A percentile compares a stretch with the other conserved stretches of the same genome.
Conservation (phyloP, 768 basidiomycete species). For the Phaeolepiota aurea region DNA sequence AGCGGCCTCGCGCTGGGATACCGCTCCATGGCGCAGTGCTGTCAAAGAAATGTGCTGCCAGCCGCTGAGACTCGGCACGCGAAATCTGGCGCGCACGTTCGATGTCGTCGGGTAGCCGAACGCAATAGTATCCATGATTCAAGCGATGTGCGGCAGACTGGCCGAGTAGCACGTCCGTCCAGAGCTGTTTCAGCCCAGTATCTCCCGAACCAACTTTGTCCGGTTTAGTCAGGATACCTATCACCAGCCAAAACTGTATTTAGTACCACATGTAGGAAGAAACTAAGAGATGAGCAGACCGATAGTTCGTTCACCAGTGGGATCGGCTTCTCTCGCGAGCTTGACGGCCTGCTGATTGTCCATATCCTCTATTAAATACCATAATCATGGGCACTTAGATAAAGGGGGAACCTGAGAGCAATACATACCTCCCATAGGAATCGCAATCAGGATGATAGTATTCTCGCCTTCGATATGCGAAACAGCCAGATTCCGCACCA, state of each 20-base stretch:
- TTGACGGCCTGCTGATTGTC: slow-evolving; percentile 53
- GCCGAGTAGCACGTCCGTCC: slow-evolving; percentile 48
- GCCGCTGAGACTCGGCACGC: slow-evolving; percentile 23
- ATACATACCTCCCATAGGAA: slow-evolving; percentile 52
- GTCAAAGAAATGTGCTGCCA: slow-evolving; percentile 37
- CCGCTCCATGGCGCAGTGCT: slow-evolving; percentile 43
- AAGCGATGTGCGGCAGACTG: slow-evolving; percentile 33
- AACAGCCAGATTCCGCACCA: slow-evolving; percentile 41
- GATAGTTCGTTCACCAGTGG: slow-evolving; percentile 49
- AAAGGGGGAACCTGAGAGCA: not conserved
- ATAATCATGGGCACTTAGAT: not conserved
- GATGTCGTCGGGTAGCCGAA: slow-evolving; percentile 54
- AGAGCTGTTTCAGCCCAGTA: slow-evolving; percentile 27
- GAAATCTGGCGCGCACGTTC: slow-evolving; percentile 33
- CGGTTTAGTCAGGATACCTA: slow-evolving; percentile 67
- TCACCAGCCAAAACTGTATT: not conserved
- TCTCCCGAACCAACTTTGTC: slow-evolving; percentile 43
- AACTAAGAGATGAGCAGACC: slow-evolving; percentile 26
- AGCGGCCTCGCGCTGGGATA: slow-evolving; percentile 34
- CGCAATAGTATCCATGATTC: slow-evolving; percentile 56
- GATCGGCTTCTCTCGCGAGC: slow-evolving; percentile 47
- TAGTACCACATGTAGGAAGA: not conserved
- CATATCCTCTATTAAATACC: slow-evolving; percentile 44
- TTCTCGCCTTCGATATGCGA: slow-evolving; percentile 38
- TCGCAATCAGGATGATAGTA: slow-evolving; percentile 55